Evolutionary conservation across 371 early-diverging fungal species (phyloP), one percentile per base, ranked within the genome.

Genomic region (Rhizopus arrhizus): DNA sequence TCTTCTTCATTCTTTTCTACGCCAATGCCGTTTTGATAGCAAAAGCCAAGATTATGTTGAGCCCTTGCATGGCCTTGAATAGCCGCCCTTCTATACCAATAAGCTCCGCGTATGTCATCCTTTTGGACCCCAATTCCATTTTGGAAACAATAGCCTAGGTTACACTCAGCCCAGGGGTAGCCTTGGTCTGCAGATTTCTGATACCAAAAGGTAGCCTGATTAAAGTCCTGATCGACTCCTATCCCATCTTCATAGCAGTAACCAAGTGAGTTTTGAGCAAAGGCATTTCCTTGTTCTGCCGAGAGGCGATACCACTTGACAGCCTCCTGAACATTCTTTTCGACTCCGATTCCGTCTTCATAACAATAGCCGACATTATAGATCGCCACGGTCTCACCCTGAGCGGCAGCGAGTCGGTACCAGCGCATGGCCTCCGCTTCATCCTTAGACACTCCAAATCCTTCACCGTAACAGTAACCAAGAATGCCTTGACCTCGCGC

Each of bases 41-140:
- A 91, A 70, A 91, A 90, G 0, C 92, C 95, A 7, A 93, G 77
- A 66, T 92, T 94, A 73, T 93, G 89, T 72, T 92, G 90, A 45
- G 93, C 91, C 48, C 89, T 69, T 28, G 89, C 81, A 66, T 91
- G 89, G 31, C 91, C 91, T 66, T 91, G 90, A 9, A 80, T 64
- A 0, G 93, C 91, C 1, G 93, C 90, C 59, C 76, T 76, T 12
- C 72, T 81, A 73, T 92, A 96, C 93, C 93, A 95, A 52, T 85
- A 75, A 29, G 87, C 81, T n/a, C 89, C 93, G 53, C 77, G 59
- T 11, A 58, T 65, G 50, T 85, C 75, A 74, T 91, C 77, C 60
- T 80, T 80, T 6, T 67, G 60, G 0, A 84, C 73, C n/a, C 95
- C 95, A 48, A 92, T 86, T 32, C 94, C 95, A 56, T 89, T 87